Conservation (phyloP, 371 early-diverging fungal genomes). For the Blastocladiella emersonii region DNA sequence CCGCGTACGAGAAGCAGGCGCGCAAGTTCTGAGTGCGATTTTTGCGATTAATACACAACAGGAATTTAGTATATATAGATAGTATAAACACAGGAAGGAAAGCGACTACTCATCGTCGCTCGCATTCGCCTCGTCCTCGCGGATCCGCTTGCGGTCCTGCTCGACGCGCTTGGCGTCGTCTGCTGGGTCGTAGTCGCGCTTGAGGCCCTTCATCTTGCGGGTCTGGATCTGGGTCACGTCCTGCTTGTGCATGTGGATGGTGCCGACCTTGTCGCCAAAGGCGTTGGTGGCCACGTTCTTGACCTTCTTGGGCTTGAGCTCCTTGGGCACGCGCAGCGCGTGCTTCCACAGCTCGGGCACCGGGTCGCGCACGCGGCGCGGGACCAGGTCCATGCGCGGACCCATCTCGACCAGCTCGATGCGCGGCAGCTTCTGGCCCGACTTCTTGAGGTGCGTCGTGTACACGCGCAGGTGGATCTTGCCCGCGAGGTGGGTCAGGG, state of each 20-base stretch:
- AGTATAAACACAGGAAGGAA: no score
- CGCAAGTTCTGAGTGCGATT: no score
- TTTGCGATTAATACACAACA: no score
- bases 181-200: slow-evolving; percentile 36
- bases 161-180: slow-evolving; percentile 32
- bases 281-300: slow-evolving; percentile 84
- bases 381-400: slow-evolving; percentile 64
- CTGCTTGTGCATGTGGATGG: slow-evolving; percentile 84
- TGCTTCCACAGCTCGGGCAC: slow-evolving; percentile 65
- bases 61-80: no score
- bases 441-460: slow-evolving; percentile 67
- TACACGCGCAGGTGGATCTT: slow-evolving; percentile 65
- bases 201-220: slow-evolving; percentile 95
- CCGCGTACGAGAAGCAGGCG: neutral
- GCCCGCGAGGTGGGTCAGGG: slow-evolving; percentile 38
- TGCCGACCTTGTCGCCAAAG: slow-evolving; percentile 81
- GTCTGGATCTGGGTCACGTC: slow-evolving; percentile 84
- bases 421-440: slow-evolving; percentile 66
- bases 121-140: no score
- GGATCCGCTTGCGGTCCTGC: no score
- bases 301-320: slow-evolving; percentile 71
- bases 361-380: slow-evolving; percentile 61
- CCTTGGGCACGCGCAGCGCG: slow-evolving; percentile 69
- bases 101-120: neutral
- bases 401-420: slow-evolving; percentile 91